Conservation (phyloP, 331 rosid genomes). For the Ulmus americana region DNA sequence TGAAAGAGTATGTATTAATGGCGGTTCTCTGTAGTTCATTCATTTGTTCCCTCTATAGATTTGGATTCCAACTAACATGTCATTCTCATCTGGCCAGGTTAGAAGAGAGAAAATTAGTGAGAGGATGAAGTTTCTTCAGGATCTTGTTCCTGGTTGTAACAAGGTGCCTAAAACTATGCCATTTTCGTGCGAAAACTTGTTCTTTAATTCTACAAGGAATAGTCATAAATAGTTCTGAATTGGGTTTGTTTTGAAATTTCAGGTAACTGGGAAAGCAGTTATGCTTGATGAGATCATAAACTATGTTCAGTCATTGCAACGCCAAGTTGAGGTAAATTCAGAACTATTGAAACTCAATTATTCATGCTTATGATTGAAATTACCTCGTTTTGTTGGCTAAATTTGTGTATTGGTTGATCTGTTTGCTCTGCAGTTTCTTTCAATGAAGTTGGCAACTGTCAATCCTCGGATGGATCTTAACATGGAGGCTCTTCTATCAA, state of each 20-base stretch:
- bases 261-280: conserved; percentile 61
- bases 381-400: not conserved
- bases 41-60: not conserved
- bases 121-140: conserved; percentile 59
- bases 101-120: conserved; percentile 60
- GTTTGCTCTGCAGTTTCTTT: conserved; percentile 44
- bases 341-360: not conserved
- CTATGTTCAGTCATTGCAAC: conserved; percentile 58
- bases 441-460: conserved; percentile 55
- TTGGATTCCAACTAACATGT: conserved; percentile 7
- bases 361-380: not conserved
- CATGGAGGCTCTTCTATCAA: conserved; percentile 43
- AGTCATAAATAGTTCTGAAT: conserved; percentile 12
- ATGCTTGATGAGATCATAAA: conserved; percentile 66
- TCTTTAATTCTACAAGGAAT: not conserved
- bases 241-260: not conserved
- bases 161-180: conserved; percentile 32
- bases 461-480: conserved; percentile 50
- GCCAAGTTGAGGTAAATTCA: conserved; percentile 52
- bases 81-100: conserved; percentile 31
- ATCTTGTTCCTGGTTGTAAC: conserved; percentile 60
- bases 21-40: not conserved
- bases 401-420: not conserved
- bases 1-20: conserved; percentile 40
- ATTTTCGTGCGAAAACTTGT: conserved; percentile 1